Evolutionary conservation across 192 early-diverging fungal species (phyloP), one percentile per base, ranked within the genome.

Genomic region (Kickxella alabastrina): DNA sequence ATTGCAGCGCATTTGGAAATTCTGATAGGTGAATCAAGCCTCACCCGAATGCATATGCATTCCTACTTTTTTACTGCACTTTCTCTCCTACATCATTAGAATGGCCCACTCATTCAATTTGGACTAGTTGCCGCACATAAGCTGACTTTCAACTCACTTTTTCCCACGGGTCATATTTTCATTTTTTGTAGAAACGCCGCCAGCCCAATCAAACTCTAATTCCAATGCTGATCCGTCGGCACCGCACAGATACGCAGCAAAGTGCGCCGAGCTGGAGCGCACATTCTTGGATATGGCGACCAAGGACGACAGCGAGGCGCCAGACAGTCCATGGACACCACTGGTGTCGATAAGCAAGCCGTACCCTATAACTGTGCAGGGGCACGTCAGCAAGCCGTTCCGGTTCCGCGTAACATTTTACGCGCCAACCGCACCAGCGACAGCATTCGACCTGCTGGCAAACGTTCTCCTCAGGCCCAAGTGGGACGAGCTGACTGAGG

Each of bases 401-500:
- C 65, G 65, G 22, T 76, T 76, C 50, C 60, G 66, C 31, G 40
- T 76, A 12, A 44, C 49, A 2, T 68, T 68, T 12, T 68, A 57
- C 36, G 61, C 66, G 8, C 66, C 73, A 14, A 65, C 65, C 2
- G 10, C 38, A 26, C 58, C 73, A 0, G 61, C 31, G 10, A 63
- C 65, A 2, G 67, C 63, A 32, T 74, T 79, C 35, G 77, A 79
- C 36, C 47, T 79, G 40, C 52, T 74, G 19, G 56, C 77, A 15
- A 55, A 66, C 51, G 38, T 71, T 13, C 34, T 59, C 23, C 67
- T 64, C 22, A 50, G 77, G 1, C 57, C 60, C 35, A 61, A 71
- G 43, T 79, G 77, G 77, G 77, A 79, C 37, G 64, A 65, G 47
- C 43, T 75, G 34, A 69, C 62, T 1, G 77, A 75, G 14, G 38